Base-by-base conservation (phyloP, 2,329 filamentous ascomycete species). In the Venturia oleaginea region DNA sequence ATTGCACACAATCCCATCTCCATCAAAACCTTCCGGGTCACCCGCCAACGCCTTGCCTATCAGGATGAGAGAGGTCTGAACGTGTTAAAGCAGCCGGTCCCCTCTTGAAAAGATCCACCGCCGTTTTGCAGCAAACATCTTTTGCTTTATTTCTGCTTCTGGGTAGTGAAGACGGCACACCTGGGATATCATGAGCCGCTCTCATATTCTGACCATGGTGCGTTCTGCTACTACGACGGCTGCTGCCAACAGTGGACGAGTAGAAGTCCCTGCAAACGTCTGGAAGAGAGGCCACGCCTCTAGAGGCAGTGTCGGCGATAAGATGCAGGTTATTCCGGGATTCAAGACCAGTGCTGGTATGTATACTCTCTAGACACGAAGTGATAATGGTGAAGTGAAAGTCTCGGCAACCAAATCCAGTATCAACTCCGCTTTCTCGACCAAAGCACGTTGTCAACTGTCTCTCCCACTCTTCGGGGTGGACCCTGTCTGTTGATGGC, bases 271-370 rank as follows among this genome's bases (percentile, higher is more conserved):
- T 8, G 6, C 59, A 40, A 43, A 27, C 22, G 51, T 40, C 37
- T 63, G 62, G 62, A 63, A 57, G 48, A 37, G 51, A 40, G 62
- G 63, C 17, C 63, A 64, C 42, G 63, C 30, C 32, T 46, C 32
- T 13, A 27, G 63, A 46, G 51, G 54, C 38, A 63, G 37, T 32
- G 64, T 65, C 30, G 64, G 64, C 38, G 64, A 65, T 13, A 62
- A 62, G 43, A 65, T 65, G 17, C 54, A 64, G 15, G 38, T 46
- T 15, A 65, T 65, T 17, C 64, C 64, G 13, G 64, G 64, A 34
- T 65, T 65, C 60, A 65, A 60, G 51, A 65, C 64, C 27, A 42
- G 43, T 24, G 61, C 61, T 38, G 54, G 64, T 65, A 51, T 57
- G 64, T 65, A 38, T 40, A 38, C 42, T 1, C 37, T 27, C 59